A percentile compares a stretch with the other conserved stretches of the same genome.
phyloP scores from a whole-genome alignment of 2,329 filamentous ascomycete genomes.

The Zarea fungicola region DNA sequence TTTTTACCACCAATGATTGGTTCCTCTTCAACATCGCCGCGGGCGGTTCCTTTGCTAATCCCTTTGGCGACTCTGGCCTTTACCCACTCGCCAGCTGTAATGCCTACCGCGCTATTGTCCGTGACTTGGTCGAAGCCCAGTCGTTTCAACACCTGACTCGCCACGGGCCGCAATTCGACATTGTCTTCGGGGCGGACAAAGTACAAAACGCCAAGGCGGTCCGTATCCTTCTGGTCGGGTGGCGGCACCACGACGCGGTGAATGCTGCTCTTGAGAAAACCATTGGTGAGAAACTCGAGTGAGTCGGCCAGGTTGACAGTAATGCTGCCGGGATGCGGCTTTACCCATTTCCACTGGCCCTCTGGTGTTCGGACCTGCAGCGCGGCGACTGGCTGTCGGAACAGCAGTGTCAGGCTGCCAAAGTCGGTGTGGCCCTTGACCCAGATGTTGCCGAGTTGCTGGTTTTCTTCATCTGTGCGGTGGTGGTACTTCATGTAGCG shows the following conservation, averaged over 20 bases:
- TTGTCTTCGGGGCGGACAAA: no score
- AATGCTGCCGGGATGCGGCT: constrained; percentile 43
- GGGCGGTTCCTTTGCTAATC: no score
- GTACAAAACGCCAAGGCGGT: constrained; percentile 43
- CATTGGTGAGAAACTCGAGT: constrained; percentile 42
- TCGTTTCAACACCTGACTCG: no score
- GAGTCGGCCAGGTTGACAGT: constrained; percentile 48
- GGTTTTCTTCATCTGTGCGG: constrained; percentile 40
- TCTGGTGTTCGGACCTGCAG: constrained; percentile 44
- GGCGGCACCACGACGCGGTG: constrained; percentile 40
- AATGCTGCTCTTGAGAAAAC: constrained; percentile 40
- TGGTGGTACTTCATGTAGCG: constrained; percentile 54
- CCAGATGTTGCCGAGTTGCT: constrained; percentile 29
- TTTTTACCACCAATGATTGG: no score
- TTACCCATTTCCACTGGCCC: constrained; percentile 46
- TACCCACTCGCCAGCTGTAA: no score
- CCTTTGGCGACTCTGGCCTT: no score
- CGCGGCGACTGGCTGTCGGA: constrained; percentile 52
- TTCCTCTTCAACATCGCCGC: no score
- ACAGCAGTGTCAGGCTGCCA: constrained; percentile 51
- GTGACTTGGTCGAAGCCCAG: no score
- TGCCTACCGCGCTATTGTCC: no score
- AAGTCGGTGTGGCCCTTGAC: constrained; percentile 48
- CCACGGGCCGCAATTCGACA: no score
- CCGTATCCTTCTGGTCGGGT: constrained; percentile 37